Conservation (phyloP, 352 stramenopile genomes). For the Elongisporangium undulatum region DNA sequence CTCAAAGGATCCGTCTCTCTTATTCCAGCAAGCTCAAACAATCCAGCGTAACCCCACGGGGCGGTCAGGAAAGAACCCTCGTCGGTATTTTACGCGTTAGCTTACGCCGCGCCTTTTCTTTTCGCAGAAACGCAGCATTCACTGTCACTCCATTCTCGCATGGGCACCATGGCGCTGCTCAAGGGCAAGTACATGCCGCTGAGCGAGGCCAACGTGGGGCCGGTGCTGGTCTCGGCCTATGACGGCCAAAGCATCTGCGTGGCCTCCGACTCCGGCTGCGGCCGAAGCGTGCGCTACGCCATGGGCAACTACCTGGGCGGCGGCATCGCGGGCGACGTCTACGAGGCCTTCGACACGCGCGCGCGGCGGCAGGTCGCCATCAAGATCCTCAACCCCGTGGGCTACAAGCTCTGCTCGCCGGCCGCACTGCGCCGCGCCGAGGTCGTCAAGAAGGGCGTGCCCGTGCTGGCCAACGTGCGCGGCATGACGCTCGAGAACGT, state of each 20-base stretch:
- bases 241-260: conserved; percentile 79
- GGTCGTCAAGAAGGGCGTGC: conserved; percentile 73
- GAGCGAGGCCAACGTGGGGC: conserved; percentile 76
- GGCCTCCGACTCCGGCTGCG: conserved; percentile 3
- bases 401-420: conserved; percentile 88
- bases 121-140: background rate
- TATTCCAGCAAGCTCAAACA: background rate
- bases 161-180: conserved; percentile 27
- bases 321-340: conserved; percentile 90
- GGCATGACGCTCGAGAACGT: conserved; percentile 74
- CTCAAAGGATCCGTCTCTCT: background rate
- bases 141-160: conserved; percentile 3
- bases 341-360: conserved; percentile 86
- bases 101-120: background rate
- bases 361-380: conserved; percentile 87
- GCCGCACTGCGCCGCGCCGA: conserved; percentile 78
- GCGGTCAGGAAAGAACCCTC: background rate
- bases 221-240: conserved; percentile 67
- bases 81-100: background rate
- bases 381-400: conserved; percentile 97
- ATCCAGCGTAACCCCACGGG: background rate
- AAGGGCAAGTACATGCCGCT: conserved; percentile 88
- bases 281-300: conserved; percentile 40
- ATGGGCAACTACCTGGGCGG: conserved; percentile 92
- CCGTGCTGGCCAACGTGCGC: conserved; percentile 41